Percentiles rank a stretch among this genome's conserved stretches.
Evolutionary conservation across 257 asterid species (phyloP).

Genomic region (Jaltomata sinuosa): DNA sequence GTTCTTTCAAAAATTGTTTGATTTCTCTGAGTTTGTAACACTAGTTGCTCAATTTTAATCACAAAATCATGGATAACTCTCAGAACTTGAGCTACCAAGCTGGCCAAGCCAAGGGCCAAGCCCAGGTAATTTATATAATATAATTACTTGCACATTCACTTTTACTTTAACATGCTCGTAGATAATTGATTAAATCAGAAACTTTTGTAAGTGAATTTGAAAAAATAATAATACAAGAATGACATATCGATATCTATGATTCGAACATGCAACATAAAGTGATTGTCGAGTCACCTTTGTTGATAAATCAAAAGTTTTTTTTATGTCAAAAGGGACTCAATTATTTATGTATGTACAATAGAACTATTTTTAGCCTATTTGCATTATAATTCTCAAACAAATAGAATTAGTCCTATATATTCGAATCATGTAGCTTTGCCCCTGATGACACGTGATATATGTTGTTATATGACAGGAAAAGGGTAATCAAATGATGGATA

Average conservation of each 20-base stretch:
- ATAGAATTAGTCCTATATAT: background rate
- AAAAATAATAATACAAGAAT: background rate
- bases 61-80: conserved; percentile 7
- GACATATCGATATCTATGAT: background rate
- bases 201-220: background rate
- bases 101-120: conserved; percentile 31
- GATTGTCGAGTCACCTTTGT: background rate
- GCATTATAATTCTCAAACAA: background rate
- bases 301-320: background rate
- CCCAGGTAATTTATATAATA: conserved; percentile 5
- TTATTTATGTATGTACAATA: background rate
- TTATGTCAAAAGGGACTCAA: background rate
- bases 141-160: background rate
- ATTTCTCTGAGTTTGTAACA: background rate
- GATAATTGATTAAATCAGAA: background rate
- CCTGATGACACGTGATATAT: background rate
- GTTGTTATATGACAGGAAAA: conserved; percentile 17
- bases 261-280: background rate
- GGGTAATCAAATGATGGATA: conserved; percentile 23
- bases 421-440: background rate
- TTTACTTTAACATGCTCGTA: background rate
- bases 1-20: background rate
- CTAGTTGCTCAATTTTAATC: background rate
- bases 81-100: conserved; percentile 21
- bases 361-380: background rate